A percentile compares a stretch with the other conserved stretches of the same genome.
These are phyloP conservation scores for Hypomyces rosellus DNA, from an alignment of 2,329 filamentous ascomycete species.

Conservation along the genomic window DNA sequence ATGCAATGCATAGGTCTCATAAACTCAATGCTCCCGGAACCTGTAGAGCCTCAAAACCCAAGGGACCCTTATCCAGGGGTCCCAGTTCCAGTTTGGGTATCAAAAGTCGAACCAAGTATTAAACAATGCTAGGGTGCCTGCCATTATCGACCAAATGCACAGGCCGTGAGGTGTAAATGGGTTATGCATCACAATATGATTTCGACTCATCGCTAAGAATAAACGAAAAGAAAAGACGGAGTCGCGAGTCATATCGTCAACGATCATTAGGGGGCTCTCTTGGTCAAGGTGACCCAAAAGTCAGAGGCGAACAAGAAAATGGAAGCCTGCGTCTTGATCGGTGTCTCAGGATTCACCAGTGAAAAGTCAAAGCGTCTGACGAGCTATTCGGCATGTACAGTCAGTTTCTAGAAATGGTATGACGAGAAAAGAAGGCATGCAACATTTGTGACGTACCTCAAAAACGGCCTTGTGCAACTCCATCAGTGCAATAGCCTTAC, in stretches of 20 bases:
- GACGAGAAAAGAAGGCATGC: neutral
- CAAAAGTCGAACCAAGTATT: too few species aligned
- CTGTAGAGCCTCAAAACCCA: too few species aligned
- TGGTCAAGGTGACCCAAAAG: constrained; percentile 28
- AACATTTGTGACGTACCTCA: constrained; percentile 30
- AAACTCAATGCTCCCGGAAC: too few species aligned
- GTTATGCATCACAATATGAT: too few species aligned
- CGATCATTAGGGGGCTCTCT: constrained; percentile 7
- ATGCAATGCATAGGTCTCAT: too few species aligned
- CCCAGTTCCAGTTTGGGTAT: too few species aligned
- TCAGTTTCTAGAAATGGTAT: neutral
- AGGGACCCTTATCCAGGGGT: too few species aligned
- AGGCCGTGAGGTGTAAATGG: too few species aligned
- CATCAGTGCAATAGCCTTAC: constrained; percentile 41
- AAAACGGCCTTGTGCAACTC: constrained; percentile 43
- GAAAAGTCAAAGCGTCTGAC: constrained; percentile 29
- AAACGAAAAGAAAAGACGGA: too few species aligned
- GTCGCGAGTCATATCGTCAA: neutral
- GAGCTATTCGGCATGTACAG: constrained; percentile 17
- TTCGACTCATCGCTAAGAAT: too few species aligned
- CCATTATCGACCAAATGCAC: too few species aligned
- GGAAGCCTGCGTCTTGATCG: constrained; percentile 27
- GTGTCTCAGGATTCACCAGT: constrained; percentile 25
- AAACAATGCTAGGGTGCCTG: too few species aligned
- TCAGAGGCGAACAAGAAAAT: constrained; percentile 30